Evolutionary conservation across 192 early-diverging fungal genomes (phyloP).

Genomic region (Piromyces finnis): DNA sequence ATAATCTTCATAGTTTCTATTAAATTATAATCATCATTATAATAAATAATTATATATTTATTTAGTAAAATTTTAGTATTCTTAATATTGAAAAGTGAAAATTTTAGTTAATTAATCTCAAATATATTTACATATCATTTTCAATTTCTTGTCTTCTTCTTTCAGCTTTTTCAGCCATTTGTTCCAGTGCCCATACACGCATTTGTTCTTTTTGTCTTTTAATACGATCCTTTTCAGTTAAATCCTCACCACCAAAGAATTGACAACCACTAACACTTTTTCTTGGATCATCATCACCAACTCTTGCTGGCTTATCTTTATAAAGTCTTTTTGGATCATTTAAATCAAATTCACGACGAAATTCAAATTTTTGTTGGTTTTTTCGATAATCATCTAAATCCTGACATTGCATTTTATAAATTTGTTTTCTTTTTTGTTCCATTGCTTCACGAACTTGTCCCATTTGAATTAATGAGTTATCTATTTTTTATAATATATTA

Average conservation of each 20-base stretch:
- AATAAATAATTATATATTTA: too few species aligned
- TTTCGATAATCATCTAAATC: conserved; percentile 21
- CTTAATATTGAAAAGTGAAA: too few species aligned
- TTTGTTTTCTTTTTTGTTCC: conserved; percentile 14
- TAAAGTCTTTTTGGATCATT: conserved; percentile 22
- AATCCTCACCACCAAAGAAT: conserved; percentile 36
- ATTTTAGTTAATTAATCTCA: too few species aligned
- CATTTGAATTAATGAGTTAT: conserved; percentile 11
- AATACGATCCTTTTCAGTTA: conserved; percentile 8
- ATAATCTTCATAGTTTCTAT: not conserved
- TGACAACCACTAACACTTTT: conserved; percentile 20
- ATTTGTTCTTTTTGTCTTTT: conserved; percentile 26
- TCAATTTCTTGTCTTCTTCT: conserved; percentile 10
- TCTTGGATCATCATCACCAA: conserved; percentile 15
- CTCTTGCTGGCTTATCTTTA: conserved; percentile 27
- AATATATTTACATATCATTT: conserved; percentile 11
- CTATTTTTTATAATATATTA: too few species aligned
- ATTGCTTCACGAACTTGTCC: conserved; percentile 22
- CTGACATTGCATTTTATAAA: conserved; percentile 7
- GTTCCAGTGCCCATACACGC: conserved; percentile 20
- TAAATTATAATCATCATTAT: too few species aligned
- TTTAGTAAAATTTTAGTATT: too few species aligned
- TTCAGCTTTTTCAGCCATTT: conserved; percentile 18
- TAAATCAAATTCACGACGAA: conserved; percentile 33
- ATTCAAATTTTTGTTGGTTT: conserved; percentile 14